phyloP scores from a whole-genome alignment of 306 rosid species.

The Vigna unguiculata region DNA sequence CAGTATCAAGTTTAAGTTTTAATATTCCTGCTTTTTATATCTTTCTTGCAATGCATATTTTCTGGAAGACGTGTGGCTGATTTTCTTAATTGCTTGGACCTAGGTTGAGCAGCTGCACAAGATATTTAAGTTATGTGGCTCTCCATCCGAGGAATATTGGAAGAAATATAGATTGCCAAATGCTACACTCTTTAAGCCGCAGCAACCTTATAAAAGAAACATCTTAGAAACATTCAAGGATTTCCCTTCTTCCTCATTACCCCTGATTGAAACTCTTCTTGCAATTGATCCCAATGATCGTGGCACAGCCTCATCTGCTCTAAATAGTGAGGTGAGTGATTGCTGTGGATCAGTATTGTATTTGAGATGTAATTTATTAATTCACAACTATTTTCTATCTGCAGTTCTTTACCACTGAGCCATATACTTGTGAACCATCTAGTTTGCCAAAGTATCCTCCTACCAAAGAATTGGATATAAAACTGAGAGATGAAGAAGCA shows the following conservation, averaged over 20 bases:
- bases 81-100: conserved; percentile 36
- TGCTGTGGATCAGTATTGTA: conserved; percentile 20
- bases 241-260: conserved; percentile 74
- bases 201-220: conserved; percentile 76
- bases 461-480: conserved; percentile 84
- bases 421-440: conserved; percentile 82
- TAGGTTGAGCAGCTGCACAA: conserved; percentile 94
- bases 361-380: conserved; percentile 22
- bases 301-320: conserved; percentile 64
- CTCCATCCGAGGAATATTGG: conserved; percentile 93
- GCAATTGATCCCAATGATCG: conserved; percentile 76
- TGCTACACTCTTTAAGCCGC: conserved; percentile 93
- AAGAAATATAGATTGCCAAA: conserved; percentile 85
- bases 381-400: conserved; percentile 42
- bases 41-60: conserved; percentile 34
- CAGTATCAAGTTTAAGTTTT: not conserved
- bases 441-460: conserved; percentile 88
- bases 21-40: not conserved
- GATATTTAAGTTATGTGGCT: conserved; percentile 91
- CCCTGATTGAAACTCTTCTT: conserved; percentile 81
- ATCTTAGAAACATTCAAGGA: conserved; percentile 72
- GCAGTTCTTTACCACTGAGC: conserved; percentile 82
- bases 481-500: conserved; percentile 84
- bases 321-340: conserved; percentile 74
- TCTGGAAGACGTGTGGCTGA: conserved; percentile 42